These are phyloP conservation scores for Corchorus capsularis DNA, from an alignment of 345 rosid genomes.

Conservation along the genomic window DNA sequence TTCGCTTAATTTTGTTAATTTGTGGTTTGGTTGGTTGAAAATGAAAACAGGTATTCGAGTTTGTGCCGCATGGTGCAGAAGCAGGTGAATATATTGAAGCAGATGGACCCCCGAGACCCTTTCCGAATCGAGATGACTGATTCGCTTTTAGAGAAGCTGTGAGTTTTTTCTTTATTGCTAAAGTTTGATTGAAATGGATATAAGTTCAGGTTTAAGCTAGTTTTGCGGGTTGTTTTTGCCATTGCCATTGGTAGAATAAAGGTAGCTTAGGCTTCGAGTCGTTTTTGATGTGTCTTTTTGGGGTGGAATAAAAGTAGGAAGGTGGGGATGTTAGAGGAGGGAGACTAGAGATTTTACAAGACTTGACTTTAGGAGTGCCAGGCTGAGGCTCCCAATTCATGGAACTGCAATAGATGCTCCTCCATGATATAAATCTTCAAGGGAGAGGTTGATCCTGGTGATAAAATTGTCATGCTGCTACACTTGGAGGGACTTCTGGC, in stretches of 20 bases:
- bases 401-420: constrained; percentile 53
- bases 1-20: background rate
- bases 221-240: background rate
- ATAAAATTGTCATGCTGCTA: constrained; percentile 18
- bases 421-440: constrained; percentile 43
- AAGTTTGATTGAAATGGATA: background rate
- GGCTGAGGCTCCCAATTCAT: constrained; percentile 82
- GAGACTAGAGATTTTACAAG: constrained; percentile 24
- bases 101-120: constrained; percentile 83
- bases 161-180: constrained; percentile 25
- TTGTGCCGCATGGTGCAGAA: constrained; percentile 90
- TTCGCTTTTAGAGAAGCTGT: constrained; percentile 85
- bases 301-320: constrained; percentile 44
- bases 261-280: constrained; percentile 22
- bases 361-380: constrained; percentile 59
- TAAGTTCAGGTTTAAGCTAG: background rate
- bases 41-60: constrained; percentile 56
- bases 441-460: constrained; percentile 8
- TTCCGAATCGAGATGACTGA: constrained; percentile 85
- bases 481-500: constrained; percentile 21
- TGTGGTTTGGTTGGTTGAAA: background rate
- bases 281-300: constrained; percentile 21
- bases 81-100: constrained; percentile 72
- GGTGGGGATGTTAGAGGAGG: constrained; percentile 84
- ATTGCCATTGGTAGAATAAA: no score